A percentile compares a stretch with the other conserved stretches of the same genome.
Conservation (phyloP, 495 filamentous ascomycete species). For the Baudoinia panamericana region DNA sequence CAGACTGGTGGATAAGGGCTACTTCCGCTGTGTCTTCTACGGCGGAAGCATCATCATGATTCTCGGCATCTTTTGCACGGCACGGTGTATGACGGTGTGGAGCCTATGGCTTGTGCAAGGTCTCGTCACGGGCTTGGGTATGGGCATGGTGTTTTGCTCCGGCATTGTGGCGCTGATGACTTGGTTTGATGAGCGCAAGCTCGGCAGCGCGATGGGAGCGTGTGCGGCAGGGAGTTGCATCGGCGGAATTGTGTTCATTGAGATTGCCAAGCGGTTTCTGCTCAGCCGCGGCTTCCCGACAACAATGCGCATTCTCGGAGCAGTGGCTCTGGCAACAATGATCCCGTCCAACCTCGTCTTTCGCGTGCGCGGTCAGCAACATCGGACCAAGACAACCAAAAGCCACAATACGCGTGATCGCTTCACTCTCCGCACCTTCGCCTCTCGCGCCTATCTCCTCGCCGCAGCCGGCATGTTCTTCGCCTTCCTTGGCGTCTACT, state of each 20-base stretch:
- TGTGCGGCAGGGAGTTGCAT: slow-evolving; percentile 14
- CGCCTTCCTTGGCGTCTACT: slow-evolving; percentile 19
- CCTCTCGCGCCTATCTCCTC: slow-evolving; percentile 6
- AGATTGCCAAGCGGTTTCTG: slow-evolving; percentile 12
- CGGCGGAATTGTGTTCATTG: slow-evolving; percentile 23
- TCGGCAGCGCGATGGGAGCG: slow-evolving; percentile 16
- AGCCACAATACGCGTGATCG: neutral
- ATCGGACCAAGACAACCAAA: neutral
- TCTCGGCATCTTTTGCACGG: slow-evolving; percentile 15
- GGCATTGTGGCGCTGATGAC: slow-evolving; percentile 15
- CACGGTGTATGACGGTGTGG: slow-evolving; percentile 12
- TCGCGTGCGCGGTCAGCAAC: slow-evolving; percentile 9
- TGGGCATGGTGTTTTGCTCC: slow-evolving; percentile 21
- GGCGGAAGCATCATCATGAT: slow-evolving; percentile 16
- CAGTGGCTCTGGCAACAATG: slow-evolving; percentile 4
- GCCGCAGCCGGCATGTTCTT: slow-evolving; percentile 17
- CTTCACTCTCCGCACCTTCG: neutral
- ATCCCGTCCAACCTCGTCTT: slow-evolving; percentile 16
- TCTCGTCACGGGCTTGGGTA: slow-evolving; percentile 17
- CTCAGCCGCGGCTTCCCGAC: slow-evolving; percentile 9
- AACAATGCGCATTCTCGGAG: slow-evolving; percentile 14
- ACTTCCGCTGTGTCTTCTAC: slow-evolving; percentile 25
- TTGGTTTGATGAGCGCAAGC: slow-evolving; percentile 21
- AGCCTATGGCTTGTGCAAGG: slow-evolving; percentile 22
- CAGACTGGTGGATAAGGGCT: slow-evolving; percentile 24